Base-by-base conservation (phyloP, 2,329 filamentous ascomycete genomes). In the Decorospora gaudefroyi region DNA sequence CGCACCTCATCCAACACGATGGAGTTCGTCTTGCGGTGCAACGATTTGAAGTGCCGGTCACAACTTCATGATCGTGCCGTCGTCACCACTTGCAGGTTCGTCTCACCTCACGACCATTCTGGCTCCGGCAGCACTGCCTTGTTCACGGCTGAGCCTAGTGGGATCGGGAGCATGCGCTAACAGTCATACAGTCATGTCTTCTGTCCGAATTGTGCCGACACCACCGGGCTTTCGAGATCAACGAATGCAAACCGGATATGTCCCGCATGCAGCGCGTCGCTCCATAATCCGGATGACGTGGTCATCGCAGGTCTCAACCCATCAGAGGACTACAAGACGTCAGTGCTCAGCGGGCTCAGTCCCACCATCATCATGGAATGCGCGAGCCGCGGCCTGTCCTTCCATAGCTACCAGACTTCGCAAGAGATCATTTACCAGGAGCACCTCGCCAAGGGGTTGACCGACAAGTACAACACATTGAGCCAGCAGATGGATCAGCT, bases 271-370 rank as follows among this genome's bases (percentile, higher is more conserved):
- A 76, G 81, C 22, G 79, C 82, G 2, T 76, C 77, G 6, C 78
- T 96, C 2, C 73, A 75, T 6, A 87, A 85, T 51, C 83, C 83
- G 0, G 87, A 95, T 57, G 89, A 95, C 72, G 87, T 84, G 3
- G 82, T 87, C 7, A 76, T 85, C 13, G 81, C 85, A 1, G 79
- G 83, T 19, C 76, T 96, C 27, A 87, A 85, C 48, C 90, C 90
- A 0, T 85, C 83, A 0, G 91, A 96, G 61, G 90, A 95, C 55
- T 95, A 93, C 76, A 95, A 95, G 70, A 90, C 88, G 0, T 91
- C 85, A 48, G 81, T 95, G 0, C 76, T 96, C 8, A 90, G 88
- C 61, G 92, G 92, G 0, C 73, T 96, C 1, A 88, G 83, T 48
- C 92, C 92, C 1, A 85, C 79, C 22, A 78, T 85, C 19, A 87